Evolutionary conservation across 768 basidiomycete genomes (phyloP), one percentile per base, ranked within the genome.

Genomic region (Chalciporus sphaerocephalus): DNA sequence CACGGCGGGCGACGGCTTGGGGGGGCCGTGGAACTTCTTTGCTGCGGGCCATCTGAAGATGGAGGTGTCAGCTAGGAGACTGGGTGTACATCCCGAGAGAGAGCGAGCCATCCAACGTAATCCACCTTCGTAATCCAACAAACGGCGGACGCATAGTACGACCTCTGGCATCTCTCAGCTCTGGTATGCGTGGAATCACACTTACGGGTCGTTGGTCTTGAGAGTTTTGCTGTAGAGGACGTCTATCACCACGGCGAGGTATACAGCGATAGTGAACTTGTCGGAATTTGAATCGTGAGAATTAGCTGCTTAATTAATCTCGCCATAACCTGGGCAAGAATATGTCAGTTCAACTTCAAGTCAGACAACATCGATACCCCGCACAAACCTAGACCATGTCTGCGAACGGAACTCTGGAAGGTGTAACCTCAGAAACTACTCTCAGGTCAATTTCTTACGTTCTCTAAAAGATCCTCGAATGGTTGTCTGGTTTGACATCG

Each of bases 11-110:
- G 67, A 72, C 79, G 58, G 90, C 85, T 67, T 84, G 83, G 44
- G 89, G 89, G 60, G 86, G 82, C 55, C 90, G 80, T 66, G 80
- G 83, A 69, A 93, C 73, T 75, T 87, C 82, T 74, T 87, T 86
- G 69, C 77, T 86, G 73, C 87, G 85, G 70, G 86, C 87, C 87
- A 91, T 90, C 83, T 85, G 68, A 46, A 47, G 53, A 43, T n/a
- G 47, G 20, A 17, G 27, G 5, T 20, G 54, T 66, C 30, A 66
- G 62, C 17, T 46, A 32, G 41, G 17, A 36, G 22, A 32, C 30
- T 16, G 33, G n/a, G 7, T n/a, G 32, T 43, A 50, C 70, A 74
- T 74, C 74, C 68, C 59, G 52, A 44, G 40, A 38, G 53, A 46
- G 39, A 24, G 35, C 17, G 42, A 54, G 47, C 52, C 66, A 72